These are phyloP conservation scores for Volutella citrinella DNA, from an alignment of 2,329 filamentous ascomycete genomes.

Conservation along the genomic window DNA sequence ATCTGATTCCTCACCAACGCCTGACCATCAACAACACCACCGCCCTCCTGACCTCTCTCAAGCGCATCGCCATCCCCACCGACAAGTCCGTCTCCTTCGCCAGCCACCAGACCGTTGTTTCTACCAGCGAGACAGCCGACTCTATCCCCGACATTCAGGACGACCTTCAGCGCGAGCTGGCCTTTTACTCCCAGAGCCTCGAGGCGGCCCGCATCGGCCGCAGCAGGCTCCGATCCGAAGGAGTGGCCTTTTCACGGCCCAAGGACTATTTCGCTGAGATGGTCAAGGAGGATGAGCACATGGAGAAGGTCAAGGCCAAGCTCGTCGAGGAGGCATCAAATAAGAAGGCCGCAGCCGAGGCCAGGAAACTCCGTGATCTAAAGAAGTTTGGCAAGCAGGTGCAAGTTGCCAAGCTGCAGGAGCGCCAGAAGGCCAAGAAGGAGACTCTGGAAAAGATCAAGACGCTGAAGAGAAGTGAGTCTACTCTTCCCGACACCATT, in stretches of 20 bases:
- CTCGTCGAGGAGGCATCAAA: conserved; percentile 85
- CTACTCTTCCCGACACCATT: conserved; percentile 16
- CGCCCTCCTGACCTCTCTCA: conserved; percentile 76
- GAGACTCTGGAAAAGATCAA: conserved; percentile 96
- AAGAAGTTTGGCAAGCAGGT: conserved; percentile 99
- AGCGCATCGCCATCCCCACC: conserved; percentile 70
- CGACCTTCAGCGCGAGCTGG: conserved; percentile 86
- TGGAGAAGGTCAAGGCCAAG: conserved; percentile 94
- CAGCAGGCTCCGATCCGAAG: conserved; percentile 73
- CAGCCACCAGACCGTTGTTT: conserved; percentile 75
- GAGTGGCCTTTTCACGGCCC: conserved; percentile 81
- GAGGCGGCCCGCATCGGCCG: conserved; percentile 74
- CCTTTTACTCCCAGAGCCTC: conserved; percentile 88
- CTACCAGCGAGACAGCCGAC: conserved; percentile 59
- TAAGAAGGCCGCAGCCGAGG: conserved; percentile 91
- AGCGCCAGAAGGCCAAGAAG: conserved; percentile 87
- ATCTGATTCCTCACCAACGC: conserved; percentile 84
- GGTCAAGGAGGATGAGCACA: conserved; percentile 97
- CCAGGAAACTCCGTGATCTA: conserved; percentile 85
- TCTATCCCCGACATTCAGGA: conserved; percentile 82
- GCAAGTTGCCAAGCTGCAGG: conserved; percentile 92
- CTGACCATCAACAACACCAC: conserved; percentile 97
- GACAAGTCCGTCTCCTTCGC: conserved; percentile 71
- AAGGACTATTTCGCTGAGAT: conserved; percentile 98
- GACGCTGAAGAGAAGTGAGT: conserved; percentile 88